Conservation (phyloP, 139 green algal genomes). For the Picochlorum sp. region DNA sequence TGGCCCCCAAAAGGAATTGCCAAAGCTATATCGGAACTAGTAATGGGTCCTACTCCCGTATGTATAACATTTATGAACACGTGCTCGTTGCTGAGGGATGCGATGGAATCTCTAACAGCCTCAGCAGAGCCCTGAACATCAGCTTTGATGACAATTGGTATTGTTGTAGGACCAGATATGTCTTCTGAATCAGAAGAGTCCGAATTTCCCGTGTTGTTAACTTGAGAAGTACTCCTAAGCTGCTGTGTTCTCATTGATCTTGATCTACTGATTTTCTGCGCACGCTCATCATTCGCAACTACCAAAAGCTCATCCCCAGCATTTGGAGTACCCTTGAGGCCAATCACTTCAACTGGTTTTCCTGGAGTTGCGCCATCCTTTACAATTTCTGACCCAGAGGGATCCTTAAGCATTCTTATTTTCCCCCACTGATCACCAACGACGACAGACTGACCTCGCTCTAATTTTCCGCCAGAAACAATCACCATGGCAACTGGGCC, state of each 20-base stretch:
- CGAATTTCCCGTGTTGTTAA: no score
- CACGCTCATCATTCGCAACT: slow-evolving; percentile 37
- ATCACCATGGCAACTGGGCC: slow-evolving; percentile 73
- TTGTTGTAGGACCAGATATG: not conserved
- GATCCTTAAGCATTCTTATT: slow-evolving; percentile 27
- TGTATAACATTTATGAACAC: slow-evolving; percentile 30
- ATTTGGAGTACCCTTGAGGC: slow-evolving; percentile 60
- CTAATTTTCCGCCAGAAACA: slow-evolving; percentile 45
- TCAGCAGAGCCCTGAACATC: slow-evolving; percentile 68
- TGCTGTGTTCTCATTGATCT: not conserved
- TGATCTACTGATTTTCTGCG: slow-evolving; percentile 27
- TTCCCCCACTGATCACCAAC: slow-evolving; percentile 68
- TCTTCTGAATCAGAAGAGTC: no score
- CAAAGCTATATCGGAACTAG: slow-evolving; percentile 50
- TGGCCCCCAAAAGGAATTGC: slow-evolving; percentile 46
- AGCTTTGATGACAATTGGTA: slow-evolving; percentile 68
- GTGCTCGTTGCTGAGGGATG: slow-evolving; percentile 17
- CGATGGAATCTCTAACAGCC: slow-evolving; percentile 37
- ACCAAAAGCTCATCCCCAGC: slow-evolving; percentile 70
- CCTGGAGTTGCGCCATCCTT: slow-evolving; percentile 36
- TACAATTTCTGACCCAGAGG: slow-evolving; percentile 6
- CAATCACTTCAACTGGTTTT: slow-evolving; percentile 46
- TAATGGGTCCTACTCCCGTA: slow-evolving; percentile 60
- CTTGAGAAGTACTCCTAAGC: not conserved
- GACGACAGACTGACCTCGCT: slow-evolving; percentile 63